Conservation (phyloP, 2,329 filamentous ascomycete genomes). For the Cephalotrichum gorgonifer region DNA sequence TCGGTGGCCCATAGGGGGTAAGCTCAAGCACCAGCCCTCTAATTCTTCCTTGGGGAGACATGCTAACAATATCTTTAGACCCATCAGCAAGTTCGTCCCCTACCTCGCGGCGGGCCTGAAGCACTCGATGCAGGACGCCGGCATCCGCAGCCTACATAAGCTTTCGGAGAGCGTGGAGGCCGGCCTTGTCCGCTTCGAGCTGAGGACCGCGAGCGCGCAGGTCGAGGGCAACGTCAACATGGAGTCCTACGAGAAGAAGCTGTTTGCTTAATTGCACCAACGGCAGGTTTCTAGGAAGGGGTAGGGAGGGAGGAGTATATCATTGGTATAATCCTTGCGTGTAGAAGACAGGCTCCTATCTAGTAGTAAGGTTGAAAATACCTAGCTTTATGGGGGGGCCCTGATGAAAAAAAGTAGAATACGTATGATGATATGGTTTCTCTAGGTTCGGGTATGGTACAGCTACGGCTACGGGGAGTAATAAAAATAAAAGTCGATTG, state of each 20-base stretch:
- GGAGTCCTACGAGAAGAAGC: constrained; percentile 99
- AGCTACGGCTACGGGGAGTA: background rate
- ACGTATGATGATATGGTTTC: background rate
- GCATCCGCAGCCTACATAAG: constrained; percentile 66
- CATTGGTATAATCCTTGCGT: no score
- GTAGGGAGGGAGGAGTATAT: background rate
- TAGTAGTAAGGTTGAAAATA: background rate
- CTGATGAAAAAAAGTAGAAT: no score
- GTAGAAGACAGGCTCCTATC: background rate
- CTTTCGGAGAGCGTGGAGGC: constrained; percentile 66
- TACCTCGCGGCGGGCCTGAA: constrained; percentile 93
- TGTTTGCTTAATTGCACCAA: constrained; percentile 63
- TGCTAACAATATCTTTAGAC: constrained; percentile 36
- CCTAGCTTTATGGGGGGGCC: no score
- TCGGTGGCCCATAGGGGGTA: constrained; percentile 66
- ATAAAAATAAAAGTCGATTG: background rate
- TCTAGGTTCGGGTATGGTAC: background rate
- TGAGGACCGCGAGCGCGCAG: constrained; percentile 88
- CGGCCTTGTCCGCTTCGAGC: constrained; percentile 80
- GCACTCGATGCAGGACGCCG: constrained; percentile 95
- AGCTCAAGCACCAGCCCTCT: constrained; percentile 9
- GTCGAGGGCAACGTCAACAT: constrained; percentile 96
- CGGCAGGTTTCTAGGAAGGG: background rate
- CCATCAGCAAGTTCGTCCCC: constrained; percentile 88
- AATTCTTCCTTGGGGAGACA: background rate